A percentile compares a stretch with the other conserved stretches of the same genome.
Conservation (phyloP, 495 filamentous ascomycete genomes). For the Xylaria longipes region DNA sequence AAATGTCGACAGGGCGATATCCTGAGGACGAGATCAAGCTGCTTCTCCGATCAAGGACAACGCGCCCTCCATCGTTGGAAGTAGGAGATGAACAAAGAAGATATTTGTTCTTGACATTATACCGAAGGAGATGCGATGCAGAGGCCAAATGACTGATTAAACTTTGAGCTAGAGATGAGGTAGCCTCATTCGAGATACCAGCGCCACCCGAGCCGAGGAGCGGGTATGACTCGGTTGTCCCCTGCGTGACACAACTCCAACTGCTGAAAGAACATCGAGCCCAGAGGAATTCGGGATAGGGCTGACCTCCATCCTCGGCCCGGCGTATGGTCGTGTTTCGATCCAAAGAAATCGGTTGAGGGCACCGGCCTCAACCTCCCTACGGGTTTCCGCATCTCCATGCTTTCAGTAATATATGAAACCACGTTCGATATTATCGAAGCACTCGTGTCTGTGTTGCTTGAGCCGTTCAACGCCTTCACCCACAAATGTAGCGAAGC, state of each 20-base stretch:
- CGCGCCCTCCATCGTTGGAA: neutral
- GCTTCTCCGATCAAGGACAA: neutral
- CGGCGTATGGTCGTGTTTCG: neutral
- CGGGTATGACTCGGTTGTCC: neutral
- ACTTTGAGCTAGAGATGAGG: constrained; percentile 8
- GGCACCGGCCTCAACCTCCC: neutral
- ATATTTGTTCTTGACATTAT: neutral
- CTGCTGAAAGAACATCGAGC: neutral
- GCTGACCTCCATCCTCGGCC: neutral
- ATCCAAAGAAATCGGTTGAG: neutral
- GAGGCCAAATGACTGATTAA: neutral
- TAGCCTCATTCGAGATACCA: neutral
- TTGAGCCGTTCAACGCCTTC: neutral
- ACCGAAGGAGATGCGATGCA: neutral
- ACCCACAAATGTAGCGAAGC: neutral
- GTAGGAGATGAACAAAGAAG: neutral
- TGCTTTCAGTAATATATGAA: neutral
- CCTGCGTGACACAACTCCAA: neutral
- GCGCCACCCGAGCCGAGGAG: neutral
- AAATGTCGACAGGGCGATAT: neutral
- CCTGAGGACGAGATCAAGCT: neutral
- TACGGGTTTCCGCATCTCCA: neutral
- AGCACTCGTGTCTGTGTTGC: neutral
- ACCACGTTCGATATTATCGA: neutral
- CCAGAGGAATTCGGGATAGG: neutral